Conservation (phyloP, 1,284 basidiomycete genomes). For the Vanrija sp. region DNA sequence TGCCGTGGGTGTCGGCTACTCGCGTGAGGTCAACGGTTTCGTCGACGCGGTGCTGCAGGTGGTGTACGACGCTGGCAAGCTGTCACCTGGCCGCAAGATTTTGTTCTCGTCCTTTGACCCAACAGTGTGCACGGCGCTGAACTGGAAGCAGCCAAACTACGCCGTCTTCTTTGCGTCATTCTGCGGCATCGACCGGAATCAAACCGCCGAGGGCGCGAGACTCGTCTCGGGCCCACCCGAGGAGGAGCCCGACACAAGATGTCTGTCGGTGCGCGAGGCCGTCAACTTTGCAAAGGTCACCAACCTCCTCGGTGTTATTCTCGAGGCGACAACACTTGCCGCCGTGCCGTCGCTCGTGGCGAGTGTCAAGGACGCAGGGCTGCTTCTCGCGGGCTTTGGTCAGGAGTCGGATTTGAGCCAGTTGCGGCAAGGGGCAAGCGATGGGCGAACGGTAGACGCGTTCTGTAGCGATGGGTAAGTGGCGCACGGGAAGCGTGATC, state of each 20-base stretch:
- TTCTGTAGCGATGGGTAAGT: constrained; percentile 46
- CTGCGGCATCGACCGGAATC: constrained; percentile 63
- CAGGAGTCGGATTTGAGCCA: constrained; percentile 51
- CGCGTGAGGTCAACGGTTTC: constrained; percentile 68
- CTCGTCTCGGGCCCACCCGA: constrained; percentile 47
- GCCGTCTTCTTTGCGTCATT: constrained; percentile 91
- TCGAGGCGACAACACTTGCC: constrained; percentile 78
- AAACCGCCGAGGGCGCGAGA: constrained; percentile 14
- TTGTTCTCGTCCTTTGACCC: constrained; percentile 86
- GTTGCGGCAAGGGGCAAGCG: constrained; percentile 34
- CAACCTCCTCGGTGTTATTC: constrained; percentile 87
- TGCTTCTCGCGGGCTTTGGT: constrained; percentile 77
- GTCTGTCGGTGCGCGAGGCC: constrained; percentile 75
- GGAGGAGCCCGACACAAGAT: constrained; percentile 55
- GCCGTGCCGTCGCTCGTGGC: constrained; percentile 77
- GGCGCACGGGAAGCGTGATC: neutral
- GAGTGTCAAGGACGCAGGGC: constrained; percentile 80
- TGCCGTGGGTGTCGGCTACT: constrained; percentile 52
- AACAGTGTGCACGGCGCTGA: constrained; percentile 69
- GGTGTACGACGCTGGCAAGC: constrained; percentile 64
- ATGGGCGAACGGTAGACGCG: constrained; percentile 46
- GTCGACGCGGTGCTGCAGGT: constrained; percentile 77
- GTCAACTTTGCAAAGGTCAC: constrained; percentile 92
- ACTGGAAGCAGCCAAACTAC: constrained; percentile 99
- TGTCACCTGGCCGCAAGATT: constrained; percentile 58